phyloP scores from a whole-genome alignment of 208 protist species.

The Trypanosoma boissoni region DNA sequence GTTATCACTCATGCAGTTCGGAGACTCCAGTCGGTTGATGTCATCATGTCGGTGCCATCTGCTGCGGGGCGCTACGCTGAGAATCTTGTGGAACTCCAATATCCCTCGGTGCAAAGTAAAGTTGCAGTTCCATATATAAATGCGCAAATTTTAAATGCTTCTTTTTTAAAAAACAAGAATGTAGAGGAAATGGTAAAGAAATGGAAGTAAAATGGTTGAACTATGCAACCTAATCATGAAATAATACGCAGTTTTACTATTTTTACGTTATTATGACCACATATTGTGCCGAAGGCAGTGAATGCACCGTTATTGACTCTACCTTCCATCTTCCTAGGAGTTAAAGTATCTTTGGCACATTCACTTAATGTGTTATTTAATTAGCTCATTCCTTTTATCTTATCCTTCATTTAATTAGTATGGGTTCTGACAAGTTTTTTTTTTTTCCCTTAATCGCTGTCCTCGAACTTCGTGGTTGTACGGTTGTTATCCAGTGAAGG shows the following conservation, averaged over 20 bases:
- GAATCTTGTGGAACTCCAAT: not conserved
- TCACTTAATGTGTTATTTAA: not conserved
- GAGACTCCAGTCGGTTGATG: not conserved
- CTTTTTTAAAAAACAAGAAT: no score
- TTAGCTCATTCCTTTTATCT: not conserved
- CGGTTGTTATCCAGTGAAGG: slow-evolving; percentile 49
- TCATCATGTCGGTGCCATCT: not conserved
- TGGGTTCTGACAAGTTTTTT: not conserved
- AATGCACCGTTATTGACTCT: no score
- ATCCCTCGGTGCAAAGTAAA: not conserved
- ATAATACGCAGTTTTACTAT: no score
- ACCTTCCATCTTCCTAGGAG: no score
- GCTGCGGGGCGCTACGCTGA: no score
- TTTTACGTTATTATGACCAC: no score
- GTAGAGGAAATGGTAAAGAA: no score
- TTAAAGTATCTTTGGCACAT: no score
- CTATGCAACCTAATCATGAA: no score
- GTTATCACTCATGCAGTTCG: no score
- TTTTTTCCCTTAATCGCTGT: slow-evolving; percentile 70
- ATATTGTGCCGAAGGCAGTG: no score
- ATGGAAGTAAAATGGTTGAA: no score
- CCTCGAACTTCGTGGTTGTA: slow-evolving; percentile 63
- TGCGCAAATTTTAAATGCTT: not conserved
- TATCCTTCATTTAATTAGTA: not conserved
- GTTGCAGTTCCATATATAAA: not conserved